Percentiles rank a stretch among this genome's conserved stretches.
These are phyloP conservation scores for Baffinella frigidus DNA, from an alignment of 208 protist species.

Conservation along the genomic window DNA sequence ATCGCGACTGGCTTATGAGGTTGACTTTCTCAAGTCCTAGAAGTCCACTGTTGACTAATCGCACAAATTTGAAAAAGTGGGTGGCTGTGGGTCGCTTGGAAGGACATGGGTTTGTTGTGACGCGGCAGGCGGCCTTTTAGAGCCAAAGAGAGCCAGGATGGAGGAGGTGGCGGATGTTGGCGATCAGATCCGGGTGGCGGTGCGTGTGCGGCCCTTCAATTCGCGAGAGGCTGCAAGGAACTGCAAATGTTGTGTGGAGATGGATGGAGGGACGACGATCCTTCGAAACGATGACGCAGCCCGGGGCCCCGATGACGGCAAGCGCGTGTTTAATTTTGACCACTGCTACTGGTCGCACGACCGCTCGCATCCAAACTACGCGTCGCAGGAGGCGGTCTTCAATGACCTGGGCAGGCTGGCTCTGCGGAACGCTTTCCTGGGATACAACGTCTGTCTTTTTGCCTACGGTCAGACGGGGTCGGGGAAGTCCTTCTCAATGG, in stretches of 20 bases:
- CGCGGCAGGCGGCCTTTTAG: no score
- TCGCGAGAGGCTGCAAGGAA: conserved; percentile 6
- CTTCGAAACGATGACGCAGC: not conserved
- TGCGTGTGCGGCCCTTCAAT: conserved; percentile 51
- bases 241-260: conserved; percentile 51
- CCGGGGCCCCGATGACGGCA: not conserved
- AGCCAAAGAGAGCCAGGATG: no score
- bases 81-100: no score
- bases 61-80: no score
- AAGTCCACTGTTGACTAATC: no score
- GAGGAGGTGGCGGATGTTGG: no score
- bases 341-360: conserved; percentile 65
- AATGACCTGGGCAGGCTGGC: conserved; percentile 56
- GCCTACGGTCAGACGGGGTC: conserved; percentile 67
- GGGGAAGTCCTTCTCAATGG: conserved; percentile 55
- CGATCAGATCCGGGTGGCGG: conserved; percentile 43
- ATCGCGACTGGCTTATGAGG: no score
- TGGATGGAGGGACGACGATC: not conserved
- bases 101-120: no score
- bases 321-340: not conserved
- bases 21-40: no score
- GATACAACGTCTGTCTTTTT: conserved; percentile 67
- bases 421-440: conserved; percentile 11
- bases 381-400: conserved; percentile 49
- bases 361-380: conserved; percentile 1